Evolutionary conservation across 257 asterid species (phyloP).

Genomic region (Pogostemon cablin): DNA sequence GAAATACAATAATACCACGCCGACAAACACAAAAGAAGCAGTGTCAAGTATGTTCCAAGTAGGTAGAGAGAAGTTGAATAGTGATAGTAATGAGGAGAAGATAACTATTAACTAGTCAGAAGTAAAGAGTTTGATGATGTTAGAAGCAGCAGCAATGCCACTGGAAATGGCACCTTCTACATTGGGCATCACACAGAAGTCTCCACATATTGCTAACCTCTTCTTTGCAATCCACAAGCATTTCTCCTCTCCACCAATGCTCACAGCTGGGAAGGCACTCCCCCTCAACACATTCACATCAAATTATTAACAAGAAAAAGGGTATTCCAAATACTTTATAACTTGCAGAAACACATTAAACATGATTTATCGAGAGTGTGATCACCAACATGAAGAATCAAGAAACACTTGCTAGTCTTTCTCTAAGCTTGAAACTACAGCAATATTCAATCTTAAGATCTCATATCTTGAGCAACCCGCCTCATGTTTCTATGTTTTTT

Average conservation of each 20-base stretch:
- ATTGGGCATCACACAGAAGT: slow-evolving; percentile 74
- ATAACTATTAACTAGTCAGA: background rate
- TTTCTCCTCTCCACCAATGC: slow-evolving; percentile 66
- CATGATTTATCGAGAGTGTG: background rate
- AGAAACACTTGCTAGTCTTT: background rate
- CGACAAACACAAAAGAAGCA: background rate
- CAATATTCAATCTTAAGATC: background rate
- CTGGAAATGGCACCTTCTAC: slow-evolving; percentile 89
- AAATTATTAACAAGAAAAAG: background rate
- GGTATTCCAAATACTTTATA: background rate
- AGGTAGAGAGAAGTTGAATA: background rate
- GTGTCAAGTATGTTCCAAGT: background rate
- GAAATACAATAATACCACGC: background rate
- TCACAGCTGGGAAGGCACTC: slow-evolving; percentile 75
- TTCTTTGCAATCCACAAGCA: slow-evolving; percentile 71
- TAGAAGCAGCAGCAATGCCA: slow-evolving; percentile 82
- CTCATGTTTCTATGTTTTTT: background rate
- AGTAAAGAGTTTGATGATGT: slow-evolving; percentile 49
- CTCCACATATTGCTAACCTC: slow-evolving; percentile 83
- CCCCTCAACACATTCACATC: slow-evolving; percentile 60
- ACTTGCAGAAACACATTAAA: background rate
- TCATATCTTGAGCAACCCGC: background rate
- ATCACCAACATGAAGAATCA: background rate
- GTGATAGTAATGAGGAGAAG: background rate
- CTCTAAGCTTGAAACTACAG: background rate